Evolutionary conservation across 2,329 filamentous ascomycete species (phyloP), one percentile per base, ranked within the genome.

Genomic region (Cladosporium sp.): DNA sequence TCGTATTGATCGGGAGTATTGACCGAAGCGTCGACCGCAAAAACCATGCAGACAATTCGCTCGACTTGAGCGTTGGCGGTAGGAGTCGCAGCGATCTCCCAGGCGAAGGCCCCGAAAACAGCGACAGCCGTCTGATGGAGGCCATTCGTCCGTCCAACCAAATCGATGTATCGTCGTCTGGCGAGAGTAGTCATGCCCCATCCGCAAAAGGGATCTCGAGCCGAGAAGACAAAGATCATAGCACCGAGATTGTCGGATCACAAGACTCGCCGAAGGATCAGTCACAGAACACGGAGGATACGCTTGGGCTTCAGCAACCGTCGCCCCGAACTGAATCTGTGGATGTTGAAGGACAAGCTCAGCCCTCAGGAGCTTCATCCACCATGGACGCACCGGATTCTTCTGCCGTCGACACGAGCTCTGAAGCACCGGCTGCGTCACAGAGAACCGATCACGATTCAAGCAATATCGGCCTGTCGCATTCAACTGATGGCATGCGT

Each of bases 111-210:
- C 11, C 36, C 53, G 15, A 49, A 47, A 3, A 36, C 32, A 36
- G 32, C 13, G 32, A 11, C 32, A 36, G 7, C 32, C 73, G 85
- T 24, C 70, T 89, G 12, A 88, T 89, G 19, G 80, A 88, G 61
- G 85, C 85, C 2, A 86, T 89, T 2, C 79, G 84, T 59, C 82
- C 80, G 9, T 79, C 85, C 0, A 66, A 73, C 50, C 52, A 56
- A 32, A 57, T 65, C n/a, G 60, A 63, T n/a, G 60, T 61, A 8
- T 56, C 56, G 58, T 41, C 38, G 17, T 4, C 2, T 58, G 50
- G 3, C 6, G n/a, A 36, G 32, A 7, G 9, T 36, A 6, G 32
- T 15, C 32, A 8, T n/a, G n/a, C 6, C 7, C 7, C 11, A 36
- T n/a, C 7, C 32, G 13, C 32, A 8, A 36, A n/a, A 36, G n/a